A percentile compares a stretch with the other conserved stretches of the same genome.
Conservation (phyloP, 371 early-diverging fungal genomes). For the Haplosporangium sp. region DNA sequence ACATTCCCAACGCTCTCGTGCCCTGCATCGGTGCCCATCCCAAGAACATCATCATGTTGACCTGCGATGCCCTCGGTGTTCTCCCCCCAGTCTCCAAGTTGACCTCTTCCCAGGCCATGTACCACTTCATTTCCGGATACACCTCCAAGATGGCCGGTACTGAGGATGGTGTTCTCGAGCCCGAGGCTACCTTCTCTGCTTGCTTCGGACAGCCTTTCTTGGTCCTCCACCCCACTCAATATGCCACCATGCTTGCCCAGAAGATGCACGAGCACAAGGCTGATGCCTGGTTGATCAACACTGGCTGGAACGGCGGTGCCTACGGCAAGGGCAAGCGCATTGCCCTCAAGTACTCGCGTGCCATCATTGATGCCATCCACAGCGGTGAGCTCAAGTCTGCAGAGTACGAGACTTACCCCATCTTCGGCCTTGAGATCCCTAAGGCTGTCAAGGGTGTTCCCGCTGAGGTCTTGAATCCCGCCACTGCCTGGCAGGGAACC, state of each 20-base stretch:
- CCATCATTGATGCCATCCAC: constrained; percentile 97
- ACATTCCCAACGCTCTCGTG: constrained; percentile 94
- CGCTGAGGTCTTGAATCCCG: constrained; percentile 86
- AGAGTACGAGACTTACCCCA: constrained; percentile 81
- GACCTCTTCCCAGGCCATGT: constrained; percentile 93
- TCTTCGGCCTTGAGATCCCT: constrained; percentile 91
- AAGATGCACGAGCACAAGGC: constrained; percentile 92
- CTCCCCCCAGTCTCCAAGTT: constrained; percentile 94
- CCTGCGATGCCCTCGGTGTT: constrained; percentile 98
- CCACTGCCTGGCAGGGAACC: constrained; percentile 86
- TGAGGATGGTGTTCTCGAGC: constrained; percentile 94
- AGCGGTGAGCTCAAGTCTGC: constrained; percentile 87
- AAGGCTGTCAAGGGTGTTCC: constrained; percentile 84
- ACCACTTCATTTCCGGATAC: constrained; percentile 95
- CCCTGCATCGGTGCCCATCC: constrained; percentile 95
- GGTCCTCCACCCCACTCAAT: constrained; percentile 95
- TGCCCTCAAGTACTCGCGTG: constrained; percentile 95
- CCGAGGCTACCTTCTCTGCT: constrained; percentile 93
- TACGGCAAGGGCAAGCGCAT: constrained; percentile 94
- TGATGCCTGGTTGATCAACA: constrained; percentile 97
- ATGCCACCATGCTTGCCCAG: constrained; percentile 95
- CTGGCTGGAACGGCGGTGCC: constrained; percentile 96
- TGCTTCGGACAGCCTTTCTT: constrained; percentile 98
- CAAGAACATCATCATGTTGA: constrained; percentile 94
- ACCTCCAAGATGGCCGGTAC: constrained; percentile 96